A percentile compares a stretch with the other conserved stretches of the same genome.
phyloP scores from a whole-genome alignment of 306 rosid species.

The Vigna nakashimae region DNA sequence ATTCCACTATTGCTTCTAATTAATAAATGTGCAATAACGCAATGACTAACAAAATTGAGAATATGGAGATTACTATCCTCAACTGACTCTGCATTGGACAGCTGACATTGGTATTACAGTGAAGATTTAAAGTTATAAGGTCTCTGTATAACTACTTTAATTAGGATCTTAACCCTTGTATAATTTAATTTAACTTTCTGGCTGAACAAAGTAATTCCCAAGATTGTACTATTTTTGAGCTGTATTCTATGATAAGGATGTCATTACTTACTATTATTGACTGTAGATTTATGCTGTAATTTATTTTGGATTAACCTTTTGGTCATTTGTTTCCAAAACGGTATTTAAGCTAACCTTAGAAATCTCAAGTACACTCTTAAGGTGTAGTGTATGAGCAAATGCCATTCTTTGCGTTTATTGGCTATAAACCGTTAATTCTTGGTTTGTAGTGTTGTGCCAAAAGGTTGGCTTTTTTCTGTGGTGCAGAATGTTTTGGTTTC shows the following conservation, averaged over 20 bases:
- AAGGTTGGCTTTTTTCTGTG: neutral
- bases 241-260: constrained; percentile 6
- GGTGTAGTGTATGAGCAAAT: neutral
- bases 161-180: constrained; percentile 15
- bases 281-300: neutral
- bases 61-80: constrained; percentile 18
- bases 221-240: constrained; percentile 12
- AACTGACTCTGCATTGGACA: constrained; percentile 36
- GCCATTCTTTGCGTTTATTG: no score
- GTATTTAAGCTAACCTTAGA: neutral
- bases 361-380: neutral
- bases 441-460: neutral
- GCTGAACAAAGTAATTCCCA: neutral
- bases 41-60: constrained; percentile 44
- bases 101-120: constrained; percentile 37
- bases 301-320: constrained; percentile 7
- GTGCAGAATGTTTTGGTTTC: neutral
- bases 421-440: neutral
- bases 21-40: constrained; percentile 30
- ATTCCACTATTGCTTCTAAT: constrained; percentile 47
- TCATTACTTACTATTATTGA: neutral
- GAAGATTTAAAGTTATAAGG: constrained; percentile 9
- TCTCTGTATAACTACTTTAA: constrained; percentile 24
- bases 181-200: constrained; percentile 35
- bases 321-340: neutral